Evolutionary conservation across 1,284 basidiomycete genomes (phyloP).

Genomic region (Apiotrichum mycotoxinovorans): DNA sequence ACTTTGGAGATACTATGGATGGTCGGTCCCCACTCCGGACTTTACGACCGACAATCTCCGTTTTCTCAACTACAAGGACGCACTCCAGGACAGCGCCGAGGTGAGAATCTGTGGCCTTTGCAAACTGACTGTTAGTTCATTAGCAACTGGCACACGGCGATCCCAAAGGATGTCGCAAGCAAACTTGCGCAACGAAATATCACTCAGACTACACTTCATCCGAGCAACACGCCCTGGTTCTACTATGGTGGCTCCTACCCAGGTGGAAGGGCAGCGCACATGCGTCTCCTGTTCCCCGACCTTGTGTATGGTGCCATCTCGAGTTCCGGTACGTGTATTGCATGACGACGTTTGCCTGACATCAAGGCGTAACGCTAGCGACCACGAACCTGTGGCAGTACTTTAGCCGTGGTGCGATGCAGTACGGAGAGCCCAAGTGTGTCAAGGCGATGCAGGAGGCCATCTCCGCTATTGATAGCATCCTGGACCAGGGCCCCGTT

Average conservation of each 20-base stretch:
- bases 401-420: constrained; percentile 70
- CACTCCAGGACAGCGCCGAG: constrained; percentile 79
- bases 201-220: too few species aligned
- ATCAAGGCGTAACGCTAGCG: constrained; percentile 51
- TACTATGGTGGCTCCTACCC: constrained; percentile 82
- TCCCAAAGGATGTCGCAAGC: constrained; percentile 4
- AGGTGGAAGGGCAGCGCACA: constrained; percentile 89
- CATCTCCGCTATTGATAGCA: constrained; percentile 60
- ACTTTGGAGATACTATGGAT: constrained; percentile 52
- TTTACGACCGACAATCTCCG: constrained; percentile 75
- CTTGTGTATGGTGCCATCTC: constrained; percentile 90
- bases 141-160: constrained; percentile 64
- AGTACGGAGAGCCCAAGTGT: constrained; percentile 67
- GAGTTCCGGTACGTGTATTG: constrained; percentile 59
- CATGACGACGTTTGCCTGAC: background rate
- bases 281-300: constrained; percentile 69
- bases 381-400: constrained; percentile 58
- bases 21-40: constrained; percentile 63
- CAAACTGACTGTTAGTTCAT: constrained; percentile 61
- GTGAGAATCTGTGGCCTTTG: too few species aligned
- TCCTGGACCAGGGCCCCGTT: constrained; percentile 55
- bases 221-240: constrained; percentile 69
- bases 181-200: too few species aligned
- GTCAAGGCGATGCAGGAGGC: constrained; percentile 64
- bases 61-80: constrained; percentile 81